Evolutionary conservation across 441 rosid species (phyloP).

Genomic region (Corymbia citriodora): DNA sequence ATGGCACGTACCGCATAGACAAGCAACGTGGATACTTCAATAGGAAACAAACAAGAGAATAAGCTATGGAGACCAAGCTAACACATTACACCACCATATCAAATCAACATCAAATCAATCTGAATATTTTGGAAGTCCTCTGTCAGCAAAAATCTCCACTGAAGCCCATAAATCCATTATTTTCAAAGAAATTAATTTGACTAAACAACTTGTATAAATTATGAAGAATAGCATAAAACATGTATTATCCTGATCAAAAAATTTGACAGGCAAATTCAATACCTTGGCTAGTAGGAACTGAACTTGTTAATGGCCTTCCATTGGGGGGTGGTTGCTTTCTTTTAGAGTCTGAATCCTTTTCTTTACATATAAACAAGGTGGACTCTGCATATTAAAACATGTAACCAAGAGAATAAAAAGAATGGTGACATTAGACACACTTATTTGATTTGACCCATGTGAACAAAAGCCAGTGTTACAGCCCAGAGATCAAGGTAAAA

Average conservation of each 20-base stretch:
- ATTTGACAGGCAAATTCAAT: neutral
- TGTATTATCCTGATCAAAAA: neutral
- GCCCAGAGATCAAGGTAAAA: neutral
- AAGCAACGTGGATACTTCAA: neutral
- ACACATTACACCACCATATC: neutral
- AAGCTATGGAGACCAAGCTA: neutral
- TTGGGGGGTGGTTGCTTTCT: neutral
- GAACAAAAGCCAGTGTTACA: neutral
- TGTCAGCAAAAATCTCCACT: neutral
- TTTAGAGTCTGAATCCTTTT: neutral
- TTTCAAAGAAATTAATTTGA: neutral
- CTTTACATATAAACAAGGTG: neutral
- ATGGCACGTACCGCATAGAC: neutral
- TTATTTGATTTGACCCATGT: neutral
- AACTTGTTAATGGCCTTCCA: neutral
- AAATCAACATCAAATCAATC: neutral
- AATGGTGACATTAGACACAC: neutral
- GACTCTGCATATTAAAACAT: conserved; percentile 1
- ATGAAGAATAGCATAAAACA: neutral
- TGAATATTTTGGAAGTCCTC: neutral
- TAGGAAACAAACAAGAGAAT: neutral
- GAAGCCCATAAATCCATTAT: neutral
- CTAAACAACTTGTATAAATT: neutral
- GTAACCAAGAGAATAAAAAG: neutral
- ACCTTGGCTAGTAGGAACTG: conserved; percentile 11